Conservation (phyloP, 768 basidiomycete species). For the Crassisporium funariophilum region DNA sequence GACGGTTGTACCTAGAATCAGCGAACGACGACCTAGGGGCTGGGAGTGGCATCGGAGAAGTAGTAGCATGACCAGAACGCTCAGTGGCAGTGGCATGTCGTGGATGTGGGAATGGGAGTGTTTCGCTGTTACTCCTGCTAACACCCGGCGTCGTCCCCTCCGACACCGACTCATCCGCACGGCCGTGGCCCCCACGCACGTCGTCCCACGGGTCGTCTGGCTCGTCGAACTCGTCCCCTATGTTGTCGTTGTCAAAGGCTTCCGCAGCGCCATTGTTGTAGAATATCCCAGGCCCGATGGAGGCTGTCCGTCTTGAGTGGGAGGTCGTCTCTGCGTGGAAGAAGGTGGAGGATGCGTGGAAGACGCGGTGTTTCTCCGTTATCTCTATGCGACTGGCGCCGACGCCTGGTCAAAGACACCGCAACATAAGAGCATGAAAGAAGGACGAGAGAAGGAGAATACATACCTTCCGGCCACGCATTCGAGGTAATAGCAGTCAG, state of each 20-base stretch:
- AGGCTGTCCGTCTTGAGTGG: constrained; percentile 36
- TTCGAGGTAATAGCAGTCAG: constrained; percentile 72
- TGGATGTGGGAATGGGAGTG: constrained; percentile 1
- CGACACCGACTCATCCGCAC: background rate
- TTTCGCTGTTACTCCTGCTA: constrained; percentile 12
- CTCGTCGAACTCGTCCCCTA: constrained; percentile 29
- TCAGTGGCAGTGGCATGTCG: too few species aligned
- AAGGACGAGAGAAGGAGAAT: constrained; percentile 1
- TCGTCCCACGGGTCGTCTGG: constrained; percentile 18
- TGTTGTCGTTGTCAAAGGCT: constrained; percentile 30
- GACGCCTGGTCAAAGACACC: constrained; percentile 48
- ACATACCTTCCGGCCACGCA: constrained; percentile 85
- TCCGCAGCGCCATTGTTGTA: constrained; percentile 16
- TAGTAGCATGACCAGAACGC: background rate
- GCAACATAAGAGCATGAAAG: constrained; percentile 5
- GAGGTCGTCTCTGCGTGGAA: constrained; percentile 61
- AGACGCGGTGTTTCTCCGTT: constrained; percentile 74
- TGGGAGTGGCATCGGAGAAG: background rate
- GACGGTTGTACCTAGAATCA: constrained; percentile 17
- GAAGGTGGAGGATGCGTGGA: constrained; percentile 69
- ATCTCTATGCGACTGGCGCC: constrained; percentile 77
- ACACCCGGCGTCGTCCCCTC: background rate
- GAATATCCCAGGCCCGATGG: constrained; percentile 49
- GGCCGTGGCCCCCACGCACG: too few species aligned
- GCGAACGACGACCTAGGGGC: background rate